A percentile compares a stretch with the other conserved stretches of the same genome.
These are phyloP conservation scores for Petunia axillaris DNA, from an alignment of 257 asterid genomes.

Conservation along the genomic window DNA sequence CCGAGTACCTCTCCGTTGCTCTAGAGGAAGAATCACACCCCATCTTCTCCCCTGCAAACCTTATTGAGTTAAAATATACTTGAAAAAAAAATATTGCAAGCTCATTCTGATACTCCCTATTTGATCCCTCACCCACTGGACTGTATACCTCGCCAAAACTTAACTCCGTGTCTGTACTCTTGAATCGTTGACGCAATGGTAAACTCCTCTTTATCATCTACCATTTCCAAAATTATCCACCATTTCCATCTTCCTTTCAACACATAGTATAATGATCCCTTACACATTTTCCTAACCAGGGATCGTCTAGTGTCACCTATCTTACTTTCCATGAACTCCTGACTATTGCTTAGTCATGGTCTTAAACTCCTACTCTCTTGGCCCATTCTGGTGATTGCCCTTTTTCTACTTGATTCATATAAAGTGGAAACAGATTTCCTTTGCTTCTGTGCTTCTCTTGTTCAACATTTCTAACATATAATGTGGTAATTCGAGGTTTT, in stretches of 20 bases:
- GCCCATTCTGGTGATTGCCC: neutral
- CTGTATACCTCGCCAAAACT: neutral
- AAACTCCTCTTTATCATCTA: neutral
- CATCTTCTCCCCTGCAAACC: neutral
- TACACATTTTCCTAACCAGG: neutral
- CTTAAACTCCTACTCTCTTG: neutral
- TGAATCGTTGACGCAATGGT: neutral
- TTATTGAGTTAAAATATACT: neutral
- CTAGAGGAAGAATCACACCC: neutral
- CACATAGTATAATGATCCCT: neutral
- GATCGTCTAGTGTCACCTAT: neutral
- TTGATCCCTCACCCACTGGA: conserved; percentile 2
- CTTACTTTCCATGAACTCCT: neutral
- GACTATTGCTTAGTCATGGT: neutral
- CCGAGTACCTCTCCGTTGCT: neutral
- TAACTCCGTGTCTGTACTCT: neutral
- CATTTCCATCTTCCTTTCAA: conserved; percentile 12
- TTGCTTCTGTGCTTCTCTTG: neutral
- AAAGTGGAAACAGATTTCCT: neutral
- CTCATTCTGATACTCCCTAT: neutral
- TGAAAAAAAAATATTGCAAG: neutral
- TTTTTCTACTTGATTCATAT: neutral
- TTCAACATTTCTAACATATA: neutral
- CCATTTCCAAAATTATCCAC: neutral
- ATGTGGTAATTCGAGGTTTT: neutral